Conservation (phyloP, 2,329 filamentous ascomycete genomes). For the Pseudocercospora musae region DNA sequence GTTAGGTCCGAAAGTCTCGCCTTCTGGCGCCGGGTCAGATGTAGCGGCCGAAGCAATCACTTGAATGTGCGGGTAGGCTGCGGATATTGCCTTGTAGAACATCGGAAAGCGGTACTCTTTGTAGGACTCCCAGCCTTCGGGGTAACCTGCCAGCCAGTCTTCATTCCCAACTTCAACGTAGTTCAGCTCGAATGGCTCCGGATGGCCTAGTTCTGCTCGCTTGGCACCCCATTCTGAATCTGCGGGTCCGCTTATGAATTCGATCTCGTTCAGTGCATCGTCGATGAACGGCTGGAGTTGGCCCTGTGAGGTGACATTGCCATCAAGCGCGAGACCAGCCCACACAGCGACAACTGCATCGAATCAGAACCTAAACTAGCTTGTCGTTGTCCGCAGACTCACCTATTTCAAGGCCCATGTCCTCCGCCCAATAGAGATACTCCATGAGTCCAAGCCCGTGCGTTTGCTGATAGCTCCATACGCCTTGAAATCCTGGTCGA, state of each 20-base stretch:
- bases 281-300: constrained; percentile 52
- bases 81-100: constrained; percentile 59
- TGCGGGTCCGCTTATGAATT: constrained; percentile 57
- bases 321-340: constrained; percentile 54
- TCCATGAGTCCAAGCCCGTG: constrained; percentile 62
- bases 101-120: constrained; percentile 54
- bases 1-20: constrained; percentile 9
- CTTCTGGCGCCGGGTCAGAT: constrained; percentile 18
- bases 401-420: constrained; percentile 41
- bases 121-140: constrained; percentile 36
- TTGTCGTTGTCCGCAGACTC: not conserved
- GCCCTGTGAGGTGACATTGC: constrained; percentile 46
- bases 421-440: constrained; percentile 56
- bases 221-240: constrained; percentile 56
- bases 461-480: constrained; percentile 61
- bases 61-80: constrained; percentile 56
- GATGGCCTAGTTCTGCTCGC: constrained; percentile 59
- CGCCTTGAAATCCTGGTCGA: constrained; percentile 53
- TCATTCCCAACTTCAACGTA: constrained; percentile 68
- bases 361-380: not conserved
- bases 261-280: constrained; percentile 60
- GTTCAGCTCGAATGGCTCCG: constrained; percentile 58
- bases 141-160: constrained; percentile 53
- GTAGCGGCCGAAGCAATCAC: constrained; percentile 46
- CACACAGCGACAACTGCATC: constrained; percentile 55